Percentiles rank a stretch among this genome's conserved stretches.
phyloP scores from a whole-genome alignment of 768 basidiomycete genomes.

The Phaeotremella fagi region DNA sequence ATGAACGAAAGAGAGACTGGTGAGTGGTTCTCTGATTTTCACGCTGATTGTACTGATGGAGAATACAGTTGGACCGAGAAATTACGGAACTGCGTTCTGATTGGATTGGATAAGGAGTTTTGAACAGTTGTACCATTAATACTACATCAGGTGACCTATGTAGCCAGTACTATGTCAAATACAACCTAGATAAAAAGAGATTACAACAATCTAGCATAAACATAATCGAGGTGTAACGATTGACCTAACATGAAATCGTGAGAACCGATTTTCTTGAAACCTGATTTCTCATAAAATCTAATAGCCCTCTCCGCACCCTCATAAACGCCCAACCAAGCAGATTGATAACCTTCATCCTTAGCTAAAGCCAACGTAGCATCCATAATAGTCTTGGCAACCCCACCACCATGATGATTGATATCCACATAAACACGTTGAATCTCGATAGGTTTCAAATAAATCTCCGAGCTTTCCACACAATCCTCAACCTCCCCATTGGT shows the following conservation, averaged over 20 bases:
- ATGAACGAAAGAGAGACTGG: not conserved
- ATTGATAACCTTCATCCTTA: constrained; percentile 6
- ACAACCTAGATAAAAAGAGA: not conserved
- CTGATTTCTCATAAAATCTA: constrained; percentile 16
- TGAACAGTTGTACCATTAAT: not conserved
- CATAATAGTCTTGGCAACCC: constrained; percentile 4
- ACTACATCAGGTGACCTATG: not conserved
- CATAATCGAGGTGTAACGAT: constrained; percentile 5
- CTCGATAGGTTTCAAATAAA: constrained; percentile 7
- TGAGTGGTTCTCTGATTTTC: not conserved
- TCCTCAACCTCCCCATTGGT: constrained; percentile 2
- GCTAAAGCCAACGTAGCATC: not conserved
- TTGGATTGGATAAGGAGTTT: not conserved
- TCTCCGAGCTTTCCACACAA: not conserved
- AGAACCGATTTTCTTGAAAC: constrained; percentile 9
- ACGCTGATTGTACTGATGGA: not conserved
- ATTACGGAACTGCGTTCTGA: not conserved
- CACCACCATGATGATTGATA: constrained; percentile 6
- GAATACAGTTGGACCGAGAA: not conserved
- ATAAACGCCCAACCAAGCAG: constrained; percentile 13
- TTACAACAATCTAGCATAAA: constrained; percentile 10
- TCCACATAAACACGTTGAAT: constrained; percentile 15
- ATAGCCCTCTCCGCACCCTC: constrained; percentile 5
- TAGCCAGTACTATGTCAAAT: not conserved
- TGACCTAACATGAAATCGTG: constrained; percentile 8